Evolutionary conservation across 805 yeast species (phyloP).

Genomic region (Candida odintsovae): DNA sequence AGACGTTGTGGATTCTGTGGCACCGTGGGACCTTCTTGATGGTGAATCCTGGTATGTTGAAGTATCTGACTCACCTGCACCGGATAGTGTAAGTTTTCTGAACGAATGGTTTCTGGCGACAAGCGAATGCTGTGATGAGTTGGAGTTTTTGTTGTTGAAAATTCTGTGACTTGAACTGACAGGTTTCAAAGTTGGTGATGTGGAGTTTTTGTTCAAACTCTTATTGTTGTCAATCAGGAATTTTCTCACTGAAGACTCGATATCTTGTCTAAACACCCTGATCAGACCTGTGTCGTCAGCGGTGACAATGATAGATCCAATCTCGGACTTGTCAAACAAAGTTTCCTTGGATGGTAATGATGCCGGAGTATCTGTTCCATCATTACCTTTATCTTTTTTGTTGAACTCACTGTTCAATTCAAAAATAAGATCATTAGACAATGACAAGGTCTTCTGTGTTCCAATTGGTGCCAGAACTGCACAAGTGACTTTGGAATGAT

Average conservation of each 20-base stretch:
- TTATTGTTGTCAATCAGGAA: neutral
- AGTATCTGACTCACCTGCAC: neutral
- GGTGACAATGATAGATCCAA: constrained; percentile 57
- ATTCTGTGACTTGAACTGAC: neutral
- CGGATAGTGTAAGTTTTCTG: neutral
- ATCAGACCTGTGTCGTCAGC: constrained; percentile 72
- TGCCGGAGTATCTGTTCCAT: constrained; percentile 8
- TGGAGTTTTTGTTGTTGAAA: constrained; percentile 11
- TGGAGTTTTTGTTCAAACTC: neutral
- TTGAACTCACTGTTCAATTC: constrained; percentile 41
- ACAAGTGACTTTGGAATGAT: constrained; percentile 64
- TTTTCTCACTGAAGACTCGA: constrained; percentile 37
- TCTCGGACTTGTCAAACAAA: constrained; percentile 25
- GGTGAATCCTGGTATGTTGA: neutral
- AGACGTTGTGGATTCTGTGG: neutral
- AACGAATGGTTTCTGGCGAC: constrained; percentile 11
- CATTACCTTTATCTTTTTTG: constrained; percentile 7
- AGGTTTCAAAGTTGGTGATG: neutral
- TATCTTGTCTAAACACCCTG: constrained; percentile 75
- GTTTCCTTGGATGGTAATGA: constrained; percentile 1
- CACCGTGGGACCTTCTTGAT: neutral
- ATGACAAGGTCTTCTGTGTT: constrained; percentile 57
- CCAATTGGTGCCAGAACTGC: constrained; percentile 73
- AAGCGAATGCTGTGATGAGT: constrained; percentile 13
- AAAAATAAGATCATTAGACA: constrained; percentile 75